A percentile compares a stretch with the other conserved stretches of the same genome.
Evolutionary conservation across 2,329 filamentous ascomycete species (phyloP).

Genomic region (Lachnellula suecica): DNA sequence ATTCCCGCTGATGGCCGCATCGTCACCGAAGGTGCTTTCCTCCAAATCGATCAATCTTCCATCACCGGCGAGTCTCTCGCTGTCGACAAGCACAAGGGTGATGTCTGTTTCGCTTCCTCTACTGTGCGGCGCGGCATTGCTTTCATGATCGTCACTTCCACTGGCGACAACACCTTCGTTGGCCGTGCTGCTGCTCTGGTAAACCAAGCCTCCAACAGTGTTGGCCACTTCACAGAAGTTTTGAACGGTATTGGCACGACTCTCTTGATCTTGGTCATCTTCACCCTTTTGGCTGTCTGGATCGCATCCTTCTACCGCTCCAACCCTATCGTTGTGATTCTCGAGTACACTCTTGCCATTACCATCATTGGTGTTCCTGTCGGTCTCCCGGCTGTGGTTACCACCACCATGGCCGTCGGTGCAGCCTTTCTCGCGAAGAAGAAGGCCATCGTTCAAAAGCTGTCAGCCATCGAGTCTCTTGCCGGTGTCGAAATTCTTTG

Average conservation of each 20-base stretch:
- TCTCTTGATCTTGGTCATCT: constrained; percentile 75
- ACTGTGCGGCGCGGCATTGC: constrained; percentile 89
- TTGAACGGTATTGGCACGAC: constrained; percentile 83
- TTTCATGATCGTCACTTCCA: constrained; percentile 78
- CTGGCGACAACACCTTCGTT: constrained; percentile 88
- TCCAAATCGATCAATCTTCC: constrained; percentile 89
- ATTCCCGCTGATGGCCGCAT: constrained; percentile 87
- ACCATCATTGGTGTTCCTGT: constrained; percentile 91
- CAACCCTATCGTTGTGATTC: constrained; percentile 74
- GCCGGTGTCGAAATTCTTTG: constrained; percentile 92
- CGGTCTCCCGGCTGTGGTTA: constrained; percentile 89
- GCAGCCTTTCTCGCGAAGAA: constrained; percentile 89
- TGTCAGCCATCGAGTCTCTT: constrained; percentile 87
- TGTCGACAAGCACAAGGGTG: constrained; percentile 82
- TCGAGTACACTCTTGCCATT: constrained; percentile 83
- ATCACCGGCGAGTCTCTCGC: constrained; percentile 91
- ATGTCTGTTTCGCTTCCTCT: constrained; percentile 82
- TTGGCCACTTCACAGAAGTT: constrained; percentile 88
- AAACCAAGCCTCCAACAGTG: constrained; percentile 69
- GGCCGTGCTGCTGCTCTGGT: constrained; percentile 86
- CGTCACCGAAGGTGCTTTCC: constrained; percentile 78
- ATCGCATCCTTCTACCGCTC: constrained; percentile 85
- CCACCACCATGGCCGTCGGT: constrained; percentile 93
- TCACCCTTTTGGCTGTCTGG: constrained; percentile 83
- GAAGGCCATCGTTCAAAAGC: constrained; percentile 90